These are phyloP conservation scores for Perilla frutescens DNA, from an alignment of 257 asterid species.

Conservation along the genomic window DNA sequence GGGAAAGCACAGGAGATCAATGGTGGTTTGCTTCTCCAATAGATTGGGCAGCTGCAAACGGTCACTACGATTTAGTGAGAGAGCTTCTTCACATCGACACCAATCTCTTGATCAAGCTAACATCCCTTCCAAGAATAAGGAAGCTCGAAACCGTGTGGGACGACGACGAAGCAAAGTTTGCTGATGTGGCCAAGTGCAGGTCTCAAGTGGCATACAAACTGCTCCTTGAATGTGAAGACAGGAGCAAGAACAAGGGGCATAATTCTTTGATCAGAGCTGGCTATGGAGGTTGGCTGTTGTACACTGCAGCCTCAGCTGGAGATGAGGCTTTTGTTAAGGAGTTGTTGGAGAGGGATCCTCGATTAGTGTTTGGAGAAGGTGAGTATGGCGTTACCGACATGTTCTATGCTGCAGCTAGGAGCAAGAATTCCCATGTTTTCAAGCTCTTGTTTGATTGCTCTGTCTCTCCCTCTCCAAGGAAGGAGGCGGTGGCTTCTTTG, in stretches of 20 bases:
- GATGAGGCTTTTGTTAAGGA: constrained; percentile 65
- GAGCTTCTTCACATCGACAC: constrained; percentile 84
- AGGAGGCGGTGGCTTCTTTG: constrained; percentile 43
- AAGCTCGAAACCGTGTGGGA: constrained; percentile 95
- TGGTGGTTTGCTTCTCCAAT: constrained; percentile 99
- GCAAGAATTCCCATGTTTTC: constrained; percentile 64
- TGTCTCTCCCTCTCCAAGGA: constrained; percentile 23
- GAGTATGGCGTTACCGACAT: constrained; percentile 91
- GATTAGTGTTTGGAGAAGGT: constrained; percentile 91
- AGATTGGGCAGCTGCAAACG: constrained; percentile 97
- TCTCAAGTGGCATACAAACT: constrained; percentile 71
- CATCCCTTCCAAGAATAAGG: constrained; percentile 79
- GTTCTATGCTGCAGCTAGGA: constrained; percentile 82
- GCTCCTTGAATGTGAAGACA: constrained; percentile 58
- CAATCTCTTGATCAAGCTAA: constrained; percentile 78
- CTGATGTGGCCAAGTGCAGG: constrained; percentile 69
- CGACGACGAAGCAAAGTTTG: constrained; percentile 58
- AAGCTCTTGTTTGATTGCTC: constrained; percentile 58
- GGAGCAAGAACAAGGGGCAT: constrained; percentile 42
- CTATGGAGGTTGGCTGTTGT: constrained; percentile 96
- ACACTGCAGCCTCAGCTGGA: constrained; percentile 92
- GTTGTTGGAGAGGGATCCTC: constrained; percentile 66
- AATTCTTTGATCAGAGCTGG: constrained; percentile 86
- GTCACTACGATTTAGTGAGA: constrained; percentile 81
- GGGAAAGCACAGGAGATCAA: constrained; percentile 90